A percentile compares a stretch with the other conserved stretches of the same genome.
These are phyloP conservation scores for Monilinia laxa DNA, from an alignment of 2,329 filamentous ascomycete genomes.

Conservation along the genomic window DNA sequence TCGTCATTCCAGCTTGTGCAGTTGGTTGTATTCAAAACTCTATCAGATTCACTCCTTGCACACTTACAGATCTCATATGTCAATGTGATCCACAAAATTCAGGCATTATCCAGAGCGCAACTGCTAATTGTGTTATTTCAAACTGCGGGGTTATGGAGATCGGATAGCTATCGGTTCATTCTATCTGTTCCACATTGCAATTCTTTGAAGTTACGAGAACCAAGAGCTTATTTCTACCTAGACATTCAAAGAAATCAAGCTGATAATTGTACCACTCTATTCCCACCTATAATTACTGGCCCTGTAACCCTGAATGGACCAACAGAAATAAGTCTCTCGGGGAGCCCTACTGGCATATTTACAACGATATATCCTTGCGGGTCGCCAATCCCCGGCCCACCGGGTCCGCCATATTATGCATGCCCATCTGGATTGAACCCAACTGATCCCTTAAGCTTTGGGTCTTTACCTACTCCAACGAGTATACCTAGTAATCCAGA, in stretches of 20 bases:
- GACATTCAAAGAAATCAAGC: slow-evolving; percentile 1
- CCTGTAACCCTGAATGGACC: background rate
- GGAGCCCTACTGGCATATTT: background rate
- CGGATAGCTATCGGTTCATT: slow-evolving; percentile 2
- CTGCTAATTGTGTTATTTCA: background rate
- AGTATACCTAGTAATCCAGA: background rate
- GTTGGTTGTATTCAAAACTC: background rate
- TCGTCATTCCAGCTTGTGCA: slow-evolving; percentile 5
- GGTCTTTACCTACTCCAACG: background rate
- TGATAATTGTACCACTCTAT: background rate
- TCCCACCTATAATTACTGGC: background rate
- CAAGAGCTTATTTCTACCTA: background rate
- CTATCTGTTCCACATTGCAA: background rate
- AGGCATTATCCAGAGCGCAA: background rate
- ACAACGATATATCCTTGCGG: background rate
- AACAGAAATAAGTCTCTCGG: slow-evolving; percentile 2
- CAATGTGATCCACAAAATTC: background rate
- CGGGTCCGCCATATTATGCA: slow-evolving; percentile 6
- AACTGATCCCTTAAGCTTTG: background rate
- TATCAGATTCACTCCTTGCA: background rate
- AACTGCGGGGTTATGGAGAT: background rate
- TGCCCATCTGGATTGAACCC: background rate
- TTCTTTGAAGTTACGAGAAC: background rate
- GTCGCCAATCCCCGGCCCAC: too few relatives aligned
- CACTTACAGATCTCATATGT: background rate